phyloP scores from a whole-genome alignment of 2,329 filamentous ascomycete genomes.

The Pleurostoma richardsiae region DNA sequence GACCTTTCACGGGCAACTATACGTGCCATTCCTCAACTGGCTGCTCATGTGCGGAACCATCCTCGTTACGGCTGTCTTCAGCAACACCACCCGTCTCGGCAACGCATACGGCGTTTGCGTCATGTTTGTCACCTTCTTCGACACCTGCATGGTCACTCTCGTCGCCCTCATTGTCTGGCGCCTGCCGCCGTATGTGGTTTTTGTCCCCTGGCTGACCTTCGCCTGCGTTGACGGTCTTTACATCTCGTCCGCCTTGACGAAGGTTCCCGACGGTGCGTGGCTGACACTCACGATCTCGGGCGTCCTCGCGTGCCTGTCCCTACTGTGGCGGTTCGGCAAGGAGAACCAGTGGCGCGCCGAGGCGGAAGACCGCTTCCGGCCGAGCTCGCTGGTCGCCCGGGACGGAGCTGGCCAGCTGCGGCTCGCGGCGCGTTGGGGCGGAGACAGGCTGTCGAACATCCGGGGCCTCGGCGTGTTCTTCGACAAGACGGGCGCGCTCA shows the following conservation, averaged over 20 bases:
- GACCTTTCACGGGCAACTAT: conserved; percentile 67
- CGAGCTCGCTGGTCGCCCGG: conserved; percentile 26
- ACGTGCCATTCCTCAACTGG: conserved; percentile 72
- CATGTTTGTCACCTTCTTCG: conserved; percentile 72
- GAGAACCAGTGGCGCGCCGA: conserved; percentile 70
- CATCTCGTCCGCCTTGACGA: conserved; percentile 62
- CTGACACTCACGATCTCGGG: conserved; percentile 63
- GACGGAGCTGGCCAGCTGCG: conserved; percentile 17
- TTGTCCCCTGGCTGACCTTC: conserved; percentile 56
- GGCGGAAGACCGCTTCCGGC: conserved; percentile 51
- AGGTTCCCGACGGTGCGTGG: conserved; percentile 71
- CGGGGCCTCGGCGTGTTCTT: conserved; percentile 67
- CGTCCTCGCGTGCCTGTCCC: conserved; percentile 57
- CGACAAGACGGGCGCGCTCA: conserved; percentile 64
- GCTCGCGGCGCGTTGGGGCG: conserved; percentile 33
- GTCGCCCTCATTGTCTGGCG: conserved; percentile 69
- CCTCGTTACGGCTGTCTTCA: conserved; percentile 66
- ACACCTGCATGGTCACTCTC: conserved; percentile 66
- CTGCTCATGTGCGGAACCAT: conserved; percentile 69
- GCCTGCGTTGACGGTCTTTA: conserved; percentile 61
- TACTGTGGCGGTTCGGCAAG: conserved; percentile 75
- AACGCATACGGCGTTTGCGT: conserved; percentile 74
- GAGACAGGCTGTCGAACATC: conserved; percentile 36
- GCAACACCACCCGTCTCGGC: conserved; percentile 62
- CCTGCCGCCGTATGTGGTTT: conserved; percentile 51